Base-by-base conservation (phyloP, 108 stramenopile genomes). In the Pseudonitzschia delicatissima region DNA sequence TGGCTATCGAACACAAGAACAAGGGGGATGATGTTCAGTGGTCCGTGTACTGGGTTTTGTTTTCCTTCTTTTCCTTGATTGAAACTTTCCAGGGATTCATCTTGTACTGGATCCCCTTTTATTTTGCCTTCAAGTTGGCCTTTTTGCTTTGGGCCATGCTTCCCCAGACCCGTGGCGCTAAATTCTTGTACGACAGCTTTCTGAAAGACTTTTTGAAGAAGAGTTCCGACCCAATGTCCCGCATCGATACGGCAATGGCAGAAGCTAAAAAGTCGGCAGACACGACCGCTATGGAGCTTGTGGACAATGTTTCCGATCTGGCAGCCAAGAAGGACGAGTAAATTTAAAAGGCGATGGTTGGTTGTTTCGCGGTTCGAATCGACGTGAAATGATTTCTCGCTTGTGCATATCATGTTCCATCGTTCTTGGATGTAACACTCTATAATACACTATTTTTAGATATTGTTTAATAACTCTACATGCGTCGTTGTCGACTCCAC, bases 41-140 rank as follows among this genome's bases (percentile, higher is more conserved):
- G 96, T 84, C 96, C 29, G 87, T 93, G 28, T 97, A 97, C 73
- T 97, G 96, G 96, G 88, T 96, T 44, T 87, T 97, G 33, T 97
- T 90, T 66, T 82, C 94, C 35, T 90, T 94, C 77, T 96, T 97
- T 72, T 84, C 87, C 32, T 79, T 96, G 53, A 77, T 97, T 64
- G 96, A 96, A 74, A 78, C 88, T 44, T 97, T 97, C 71, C 65
- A 74, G 20, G 88, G 87, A 23, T 77, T 86, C 36, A 73, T 97
- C 17, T 72, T 95, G 20, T 93, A 92, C 66, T 96, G 93, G 93
- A 95, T 97, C 72, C 96, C 96, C 2, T 96, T 95, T 60, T 97
- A 97, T 72, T 96, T 92, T 60, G 80, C 93, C 21, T 92, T 96
- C 80, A 97, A 97, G 85, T 40, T 95, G 49, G 95, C 92, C 44